Evolutionary conservation across 768 basidiomycete species (phyloP), one percentile per base, ranked within the genome.

Genomic region (Boletus patriciae): DNA sequence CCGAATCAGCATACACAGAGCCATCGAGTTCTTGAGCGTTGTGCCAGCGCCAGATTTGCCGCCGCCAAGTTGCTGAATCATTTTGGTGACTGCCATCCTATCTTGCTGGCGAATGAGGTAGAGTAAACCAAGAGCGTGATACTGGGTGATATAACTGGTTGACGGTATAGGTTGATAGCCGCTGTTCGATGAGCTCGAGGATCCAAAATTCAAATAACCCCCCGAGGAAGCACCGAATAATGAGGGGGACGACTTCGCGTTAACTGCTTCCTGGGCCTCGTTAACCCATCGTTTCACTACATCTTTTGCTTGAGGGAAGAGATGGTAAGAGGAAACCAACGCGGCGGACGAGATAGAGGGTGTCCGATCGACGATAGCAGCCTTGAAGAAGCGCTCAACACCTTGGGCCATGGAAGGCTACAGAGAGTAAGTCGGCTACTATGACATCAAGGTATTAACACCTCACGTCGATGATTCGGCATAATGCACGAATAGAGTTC

Each of bases 251-350:
- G 88, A 81, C 72, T 97, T 98, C 7, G 92, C 86, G 68, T 85
- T 94, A 62, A 97, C 89, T 0, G 97, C 93, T 72, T 99, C 97
- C 66, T 98, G 94, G 1, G 89, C 92, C 74, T 99, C 97, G 73
- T 98, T 98, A n/a, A 92, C 92, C 97, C 97, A 99, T 65, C 97
- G 88, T 69, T 93, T 95, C 59, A 98, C 96, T 48, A 98, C 93
- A 61, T 98, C 93, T 68, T 92, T 94, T 2, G 96, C 92, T 58
- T 85, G 78, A 46, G 94, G 94, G 81, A 88, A 96, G 58, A 98
- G 83, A 74, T 99, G 96, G 70, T 98, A 98, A 2, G 97, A 89
- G 15, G 97, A 98, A 45, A 99, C 92, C 66, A 99, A 84, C 4
- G 97, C 94, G 31, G 96, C 94, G 23, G 94, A 94, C 6, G 97